Evolutionary conservation across 768 basidiomycete species (phyloP).

Genomic region (Boletus insuetus): DNA sequence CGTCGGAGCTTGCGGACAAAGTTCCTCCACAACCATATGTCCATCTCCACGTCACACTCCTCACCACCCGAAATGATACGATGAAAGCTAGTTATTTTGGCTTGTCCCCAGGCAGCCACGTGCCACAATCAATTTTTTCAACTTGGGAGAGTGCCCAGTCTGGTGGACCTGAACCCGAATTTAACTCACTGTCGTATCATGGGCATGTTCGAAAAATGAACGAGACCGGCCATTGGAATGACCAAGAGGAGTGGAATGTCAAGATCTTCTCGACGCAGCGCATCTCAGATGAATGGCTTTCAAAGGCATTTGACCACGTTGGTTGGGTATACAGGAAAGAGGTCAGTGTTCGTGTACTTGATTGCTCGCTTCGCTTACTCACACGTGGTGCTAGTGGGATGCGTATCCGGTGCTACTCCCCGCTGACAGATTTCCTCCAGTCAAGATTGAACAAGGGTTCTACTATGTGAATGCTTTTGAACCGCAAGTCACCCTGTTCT

Average conservation of each 20-base stretch:
- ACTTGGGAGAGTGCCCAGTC: conserved; percentile 57
- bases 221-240: conserved; percentile 20
- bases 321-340: conserved; percentile 84
- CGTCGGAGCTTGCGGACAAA: conserved; percentile 44
- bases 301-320: conserved; percentile 63
- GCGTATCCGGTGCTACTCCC: conserved; percentile 75
- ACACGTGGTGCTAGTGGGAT: conserved; percentile 57
- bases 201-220: conserved; percentile 42
- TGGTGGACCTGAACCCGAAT: conserved; percentile 66
- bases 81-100: conserved; percentile 71
- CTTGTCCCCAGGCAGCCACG: conserved; percentile 38
- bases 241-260: conserved; percentile 58
- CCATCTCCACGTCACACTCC: conserved; percentile 82
- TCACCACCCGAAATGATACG: conserved; percentile 69
- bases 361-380: conserved; percentile 3
- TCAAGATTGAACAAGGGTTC: conserved; percentile 73
- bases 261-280: conserved; percentile 81
- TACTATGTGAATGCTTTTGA: conserved; percentile 95
- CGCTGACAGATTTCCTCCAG: conserved; percentile 64
- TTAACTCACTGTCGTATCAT: conserved; percentile 86
- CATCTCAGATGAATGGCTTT: conserved; percentile 69
- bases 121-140: conserved; percentile 71
- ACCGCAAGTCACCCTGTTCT: conserved; percentile 51
- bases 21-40: conserved; percentile 77
- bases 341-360: conserved; percentile 34